Evolutionary conservation across 2,329 filamentous ascomycete species (phyloP).

Genomic region (Teratosphaeriaceae sp.): DNA sequence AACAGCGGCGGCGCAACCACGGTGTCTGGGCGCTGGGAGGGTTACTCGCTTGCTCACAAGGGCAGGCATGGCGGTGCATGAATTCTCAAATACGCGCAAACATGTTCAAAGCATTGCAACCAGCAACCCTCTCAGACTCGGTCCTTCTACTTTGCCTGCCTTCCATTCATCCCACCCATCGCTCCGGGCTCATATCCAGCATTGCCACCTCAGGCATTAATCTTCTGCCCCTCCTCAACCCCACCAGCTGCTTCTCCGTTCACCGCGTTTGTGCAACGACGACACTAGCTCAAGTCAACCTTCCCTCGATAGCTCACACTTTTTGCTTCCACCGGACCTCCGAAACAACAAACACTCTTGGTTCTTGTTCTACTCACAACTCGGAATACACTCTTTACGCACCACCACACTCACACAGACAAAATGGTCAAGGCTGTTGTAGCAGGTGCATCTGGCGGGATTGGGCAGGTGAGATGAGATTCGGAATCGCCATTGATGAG

Average conservation of each 20-base stretch:
- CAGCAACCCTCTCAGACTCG: neutral
- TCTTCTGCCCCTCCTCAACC: neutral
- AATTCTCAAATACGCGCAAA: neutral
- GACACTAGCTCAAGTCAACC: neutral
- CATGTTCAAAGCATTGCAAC: neutral
- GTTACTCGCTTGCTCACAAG: neutral
- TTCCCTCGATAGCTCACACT: neutral
- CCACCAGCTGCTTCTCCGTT: neutral
- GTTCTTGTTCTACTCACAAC: neutral
- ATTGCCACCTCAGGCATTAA: neutral
- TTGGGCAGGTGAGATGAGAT: slow-evolving; percentile 71
- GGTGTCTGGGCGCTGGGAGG: neutral
- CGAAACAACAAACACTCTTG: neutral
- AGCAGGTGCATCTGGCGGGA: slow-evolving; percentile 95
- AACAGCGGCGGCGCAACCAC: slow-evolving; percentile 1
- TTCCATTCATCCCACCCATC: neutral
- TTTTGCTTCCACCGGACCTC: neutral
- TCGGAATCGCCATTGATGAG: neutral
- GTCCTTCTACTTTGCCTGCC: no score
- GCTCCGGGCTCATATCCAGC: neutral
- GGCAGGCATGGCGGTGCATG: neutral
- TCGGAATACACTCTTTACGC: neutral
- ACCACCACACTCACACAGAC: neutral
- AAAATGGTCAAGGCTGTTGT: slow-evolving; percentile 48
- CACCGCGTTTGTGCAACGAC: neutral